phyloP scores from a whole-genome alignment of 2,329 filamentous ascomycete species.

The Cladosporium sp. region DNA sequence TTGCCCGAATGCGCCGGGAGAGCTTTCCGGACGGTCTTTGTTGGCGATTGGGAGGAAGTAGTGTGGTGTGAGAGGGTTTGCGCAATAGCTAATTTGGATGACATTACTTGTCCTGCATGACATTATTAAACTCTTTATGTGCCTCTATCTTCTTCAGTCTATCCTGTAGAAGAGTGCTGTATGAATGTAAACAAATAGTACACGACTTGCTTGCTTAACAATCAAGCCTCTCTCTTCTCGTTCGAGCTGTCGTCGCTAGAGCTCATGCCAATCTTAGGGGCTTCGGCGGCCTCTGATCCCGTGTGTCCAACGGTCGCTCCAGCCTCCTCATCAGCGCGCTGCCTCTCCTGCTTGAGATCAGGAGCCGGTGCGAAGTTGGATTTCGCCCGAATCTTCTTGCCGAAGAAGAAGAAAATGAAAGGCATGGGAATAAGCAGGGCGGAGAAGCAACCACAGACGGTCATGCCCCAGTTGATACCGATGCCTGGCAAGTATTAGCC shows the following conservation, averaged over 20 bases:
- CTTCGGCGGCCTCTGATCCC: not conserved
- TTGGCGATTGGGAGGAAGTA: conserved; percentile 26
- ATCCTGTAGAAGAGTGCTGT: no score
- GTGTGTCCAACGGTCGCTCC: not conserved
- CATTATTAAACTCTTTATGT: no score
- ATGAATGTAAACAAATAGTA: no score
- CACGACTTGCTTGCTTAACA: no score
- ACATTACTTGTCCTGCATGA: not conserved
- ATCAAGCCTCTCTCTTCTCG: conserved; percentile 2
- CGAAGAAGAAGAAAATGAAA: conserved; percentile 37
- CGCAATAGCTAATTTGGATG: not conserved
- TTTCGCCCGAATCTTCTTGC: conserved; percentile 37
- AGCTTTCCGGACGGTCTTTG: conserved; percentile 21
- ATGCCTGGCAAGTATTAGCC: conserved; percentile 29
- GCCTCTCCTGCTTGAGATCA: conserved; percentile 33
- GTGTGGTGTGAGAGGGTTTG: not conserved
- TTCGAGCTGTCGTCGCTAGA: conserved; percentile 5
- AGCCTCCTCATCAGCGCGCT: conserved; percentile 29
- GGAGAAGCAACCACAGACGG: conserved; percentile 41
- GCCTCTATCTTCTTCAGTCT: no score
- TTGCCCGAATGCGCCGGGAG: conserved; percentile 21
- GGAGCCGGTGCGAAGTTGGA: conserved; percentile 37
- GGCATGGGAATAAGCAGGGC: conserved; percentile 39
- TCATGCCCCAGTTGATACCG: conserved; percentile 44
- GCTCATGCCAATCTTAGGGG: not conserved